phyloP scores from a whole-genome alignment of 352 stramenopile species.

The Phytophthora meadii region DNA sequence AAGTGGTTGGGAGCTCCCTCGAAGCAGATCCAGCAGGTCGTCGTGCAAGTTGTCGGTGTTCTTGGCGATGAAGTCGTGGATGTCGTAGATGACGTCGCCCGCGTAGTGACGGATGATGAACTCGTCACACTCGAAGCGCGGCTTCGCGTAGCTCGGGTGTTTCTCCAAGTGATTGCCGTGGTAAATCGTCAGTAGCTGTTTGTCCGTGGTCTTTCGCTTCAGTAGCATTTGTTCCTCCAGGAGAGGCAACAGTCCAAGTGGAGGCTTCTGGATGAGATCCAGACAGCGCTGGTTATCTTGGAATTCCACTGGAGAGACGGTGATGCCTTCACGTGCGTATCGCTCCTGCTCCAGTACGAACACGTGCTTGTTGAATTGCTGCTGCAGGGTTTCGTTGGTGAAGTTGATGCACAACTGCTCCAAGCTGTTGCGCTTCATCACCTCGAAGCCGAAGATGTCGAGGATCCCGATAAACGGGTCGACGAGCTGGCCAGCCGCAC shows the following conservation, averaged over 20 bases:
- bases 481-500: background rate
- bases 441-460: slow-evolving; percentile 93
- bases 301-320: slow-evolving; percentile 82
- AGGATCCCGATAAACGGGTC: slow-evolving; percentile 86
- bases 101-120: slow-evolving; percentile 90
- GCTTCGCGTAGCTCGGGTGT: slow-evolving; percentile 74
- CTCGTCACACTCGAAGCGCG: slow-evolving; percentile 82
- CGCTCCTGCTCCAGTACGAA: slow-evolving; percentile 86
- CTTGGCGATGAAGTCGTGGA: slow-evolving; percentile 88
- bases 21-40: slow-evolving; percentile 82
- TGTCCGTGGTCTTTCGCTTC: slow-evolving; percentile 87
- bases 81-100: slow-evolving; percentile 82
- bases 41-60: slow-evolving; percentile 92
- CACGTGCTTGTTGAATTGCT: slow-evolving; percentile 91
- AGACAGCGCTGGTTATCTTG: slow-evolving; percentile 84
- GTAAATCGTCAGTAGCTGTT: slow-evolving; percentile 87
- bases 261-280: slow-evolving; percentile 85
- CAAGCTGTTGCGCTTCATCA: slow-evolving; percentile 88
- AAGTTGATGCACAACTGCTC: slow-evolving; percentile 94
- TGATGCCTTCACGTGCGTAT: slow-evolving; percentile 80
- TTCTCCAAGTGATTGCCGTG: slow-evolving; percentile 80
- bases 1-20: slow-evolving; percentile 69
- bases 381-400: slow-evolving; percentile 91
- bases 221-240: slow-evolving; percentile 90
- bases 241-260: slow-evolving; percentile 77